Base-by-base conservation (phyloP, 2,329 filamentous ascomycete species). In the Aulographum hederae region DNA sequence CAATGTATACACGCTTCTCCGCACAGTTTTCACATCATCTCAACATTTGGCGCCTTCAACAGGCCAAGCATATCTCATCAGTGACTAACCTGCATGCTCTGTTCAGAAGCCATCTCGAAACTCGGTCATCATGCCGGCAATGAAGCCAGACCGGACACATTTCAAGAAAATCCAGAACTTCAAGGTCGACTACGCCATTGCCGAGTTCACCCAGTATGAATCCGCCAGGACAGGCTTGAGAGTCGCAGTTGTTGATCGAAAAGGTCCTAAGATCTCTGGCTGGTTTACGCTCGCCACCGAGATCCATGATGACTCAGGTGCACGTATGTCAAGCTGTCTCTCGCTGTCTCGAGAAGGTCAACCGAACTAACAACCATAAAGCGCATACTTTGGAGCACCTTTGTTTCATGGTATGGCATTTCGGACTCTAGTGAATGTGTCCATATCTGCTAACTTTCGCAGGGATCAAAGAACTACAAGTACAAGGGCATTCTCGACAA, bases 401-500 rank as follows among this genome's bases (percentile, higher is more conserved):
- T 12, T 58, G 57, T 35, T 65, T 65, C 42, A 64, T 64, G 60
- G n/a, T n/a, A n/a, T n/a, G n/a, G n/a, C n/a, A n/a, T n/a, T n/a
- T n/a, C 45, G 46, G 35, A 36, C 31, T 13, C 6, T 20, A 10
- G 28, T 18, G 18, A n/a, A 25, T 26, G 1, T 17, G 13, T 8
- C 13, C 18, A 8, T 78, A 85, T 51, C 57, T 86, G 11, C 63
- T 40, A 86, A n/a, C n/a, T n/a, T n/a, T n/a, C n/a, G n/a, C n/a
- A n/a, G n/a, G 89, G 89, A 18, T 95, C 89, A 16, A 84, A 79
- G 50, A 91, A 68, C 49, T 95, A 93, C 52, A 77, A 70, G 37
- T 95, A 92, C 61, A 95, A 95, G 53, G 89, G 89, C 2, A 73
- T 98, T 26, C 67, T 98, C 13, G 86, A 95, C 52, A 93, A 91